Conservation (phyloP, 2,329 filamentous ascomycete genomes). For the Arthrobotrys conoides region DNA sequence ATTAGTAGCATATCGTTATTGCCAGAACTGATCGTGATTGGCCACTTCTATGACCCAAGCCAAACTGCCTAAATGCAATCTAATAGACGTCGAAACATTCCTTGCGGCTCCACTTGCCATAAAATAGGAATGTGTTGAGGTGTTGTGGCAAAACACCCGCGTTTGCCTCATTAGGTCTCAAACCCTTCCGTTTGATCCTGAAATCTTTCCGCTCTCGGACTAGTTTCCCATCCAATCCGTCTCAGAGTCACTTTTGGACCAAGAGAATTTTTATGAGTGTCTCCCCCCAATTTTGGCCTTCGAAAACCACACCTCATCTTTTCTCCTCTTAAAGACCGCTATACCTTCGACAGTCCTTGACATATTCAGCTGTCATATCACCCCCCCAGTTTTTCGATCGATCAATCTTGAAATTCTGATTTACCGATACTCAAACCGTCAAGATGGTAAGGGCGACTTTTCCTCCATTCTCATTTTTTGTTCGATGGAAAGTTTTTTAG, state of each 20-base stretch:
- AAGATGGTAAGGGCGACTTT: constrained; percentile 56
- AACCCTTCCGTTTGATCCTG: constrained; percentile 46
- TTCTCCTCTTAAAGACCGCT: constrained; percentile 26
- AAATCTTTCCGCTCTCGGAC: not conserved
- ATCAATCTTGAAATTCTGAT: constrained; percentile 31
- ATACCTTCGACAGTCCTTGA: constrained; percentile 31
- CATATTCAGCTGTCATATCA: constrained; percentile 18
- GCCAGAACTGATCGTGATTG: constrained; percentile 6
- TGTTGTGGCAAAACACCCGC: not conserved
- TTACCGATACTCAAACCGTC: constrained; percentile 39
- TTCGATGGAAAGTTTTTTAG: constrained; percentile 31
- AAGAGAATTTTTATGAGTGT: constrained; percentile 35
- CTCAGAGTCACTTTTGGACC: constrained; percentile 47
- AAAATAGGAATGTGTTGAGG: constrained; percentile 28
- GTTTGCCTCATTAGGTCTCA: constrained; percentile 53
- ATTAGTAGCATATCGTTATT: not conserved
- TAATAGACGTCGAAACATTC: constrained; percentile 2
- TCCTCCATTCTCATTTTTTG: constrained; percentile 6
- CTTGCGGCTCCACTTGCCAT: constrained; percentile 10
- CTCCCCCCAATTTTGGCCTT: constrained; percentile 45
- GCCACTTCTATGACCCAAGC: not conserved
- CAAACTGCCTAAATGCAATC: constrained; percentile 7
- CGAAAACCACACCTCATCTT: constrained; percentile 50
- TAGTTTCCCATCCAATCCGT: constrained; percentile 24
- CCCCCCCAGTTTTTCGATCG: constrained; percentile 31